Evolutionary conservation across 225 moss, liverwort and hornwort species (phyloP).

Genomic region (Marchantia polymorpha): DNA sequence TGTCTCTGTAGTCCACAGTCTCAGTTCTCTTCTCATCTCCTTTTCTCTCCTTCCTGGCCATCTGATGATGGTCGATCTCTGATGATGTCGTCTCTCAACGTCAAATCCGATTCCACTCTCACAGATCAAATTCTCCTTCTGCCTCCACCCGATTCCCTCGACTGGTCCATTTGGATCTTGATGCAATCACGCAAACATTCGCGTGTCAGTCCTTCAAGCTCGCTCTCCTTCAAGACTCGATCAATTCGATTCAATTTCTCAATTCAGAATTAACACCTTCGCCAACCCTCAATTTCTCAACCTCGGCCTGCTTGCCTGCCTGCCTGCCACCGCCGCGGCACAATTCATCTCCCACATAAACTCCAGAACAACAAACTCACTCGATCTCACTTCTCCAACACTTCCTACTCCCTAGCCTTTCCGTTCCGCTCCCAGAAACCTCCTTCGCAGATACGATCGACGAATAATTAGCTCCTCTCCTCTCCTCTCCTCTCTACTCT

Average conservation of each 20-base stretch:
- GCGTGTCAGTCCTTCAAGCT: background rate
- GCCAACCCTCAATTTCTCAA: background rate
- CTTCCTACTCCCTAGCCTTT: too few relatives aligned
- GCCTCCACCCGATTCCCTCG: background rate
- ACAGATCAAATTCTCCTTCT: background rate
- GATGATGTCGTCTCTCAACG: background rate
- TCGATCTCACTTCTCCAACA: too few relatives aligned
- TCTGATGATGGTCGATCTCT: background rate
- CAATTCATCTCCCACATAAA: too few relatives aligned
- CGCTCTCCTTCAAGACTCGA: background rate
- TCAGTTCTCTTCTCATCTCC: slow-evolving; percentile 18
- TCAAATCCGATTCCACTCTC: too few relatives aligned
- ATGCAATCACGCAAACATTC: background rate
- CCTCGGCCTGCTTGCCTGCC: background rate
- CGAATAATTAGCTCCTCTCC: background rate
- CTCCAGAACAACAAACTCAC: too few relatives aligned
- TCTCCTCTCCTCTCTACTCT: background rate
- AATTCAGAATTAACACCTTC: background rate
- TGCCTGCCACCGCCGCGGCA: background rate
- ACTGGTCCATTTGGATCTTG: background rate
- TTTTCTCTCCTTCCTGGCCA: slow-evolving; percentile 20
- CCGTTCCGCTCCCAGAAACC: background rate
- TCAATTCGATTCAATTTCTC: background rate
- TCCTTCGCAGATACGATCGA: background rate
- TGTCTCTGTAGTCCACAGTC: slow-evolving; percentile 22